Conservation (phyloP, 2,329 filamentous ascomycete species). For the Aspergillus tamarii region DNA sequence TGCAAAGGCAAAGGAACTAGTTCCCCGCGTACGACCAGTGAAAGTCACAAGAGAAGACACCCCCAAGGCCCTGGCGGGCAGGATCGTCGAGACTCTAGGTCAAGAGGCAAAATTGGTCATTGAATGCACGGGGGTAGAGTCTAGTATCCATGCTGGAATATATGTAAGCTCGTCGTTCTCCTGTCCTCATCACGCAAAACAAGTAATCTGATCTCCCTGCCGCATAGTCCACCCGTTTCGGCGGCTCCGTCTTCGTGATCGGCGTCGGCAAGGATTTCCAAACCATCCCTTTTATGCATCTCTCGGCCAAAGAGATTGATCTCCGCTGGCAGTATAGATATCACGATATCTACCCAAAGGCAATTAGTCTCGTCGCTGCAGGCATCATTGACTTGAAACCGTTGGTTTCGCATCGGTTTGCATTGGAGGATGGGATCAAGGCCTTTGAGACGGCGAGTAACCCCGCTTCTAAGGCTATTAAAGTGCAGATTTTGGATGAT, state of each 20-base stretch:
- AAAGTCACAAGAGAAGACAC: conserved; percentile 11
- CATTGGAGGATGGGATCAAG: conserved; percentile 38
- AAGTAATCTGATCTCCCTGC: background rate
- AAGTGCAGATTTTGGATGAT: conserved; percentile 31
- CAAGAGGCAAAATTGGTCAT: conserved; percentile 24
- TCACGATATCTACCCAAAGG: conserved; percentile 28
- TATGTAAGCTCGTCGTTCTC: conserved; percentile 14
- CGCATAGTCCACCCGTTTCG: conserved; percentile 22
- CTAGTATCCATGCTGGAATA: conserved; percentile 24
- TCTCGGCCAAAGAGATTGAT: conserved; percentile 24
- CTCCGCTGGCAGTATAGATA: conserved; percentile 24
- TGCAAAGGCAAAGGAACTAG: conserved; percentile 23
- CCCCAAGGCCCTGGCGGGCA: conserved; percentile 10
- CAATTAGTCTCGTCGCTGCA: conserved; percentile 32
- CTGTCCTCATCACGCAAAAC: too few species aligned
- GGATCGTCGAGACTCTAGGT: conserved; percentile 21
- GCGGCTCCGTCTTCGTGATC: conserved; percentile 24
- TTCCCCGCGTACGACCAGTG: conserved; percentile 18
- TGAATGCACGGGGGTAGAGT: conserved; percentile 26
- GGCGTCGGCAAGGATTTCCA: conserved; percentile 26
- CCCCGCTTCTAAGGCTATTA: conserved; percentile 38
- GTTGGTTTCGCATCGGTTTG: conserved; percentile 43
- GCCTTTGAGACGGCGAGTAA: conserved; percentile 43
- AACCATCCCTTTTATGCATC: conserved; percentile 26
- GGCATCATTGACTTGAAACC: conserved; percentile 44